phyloP scores from a whole-genome alignment of 1,284 basidiomycete species.

The Sporisorium reilianum region DNA sequence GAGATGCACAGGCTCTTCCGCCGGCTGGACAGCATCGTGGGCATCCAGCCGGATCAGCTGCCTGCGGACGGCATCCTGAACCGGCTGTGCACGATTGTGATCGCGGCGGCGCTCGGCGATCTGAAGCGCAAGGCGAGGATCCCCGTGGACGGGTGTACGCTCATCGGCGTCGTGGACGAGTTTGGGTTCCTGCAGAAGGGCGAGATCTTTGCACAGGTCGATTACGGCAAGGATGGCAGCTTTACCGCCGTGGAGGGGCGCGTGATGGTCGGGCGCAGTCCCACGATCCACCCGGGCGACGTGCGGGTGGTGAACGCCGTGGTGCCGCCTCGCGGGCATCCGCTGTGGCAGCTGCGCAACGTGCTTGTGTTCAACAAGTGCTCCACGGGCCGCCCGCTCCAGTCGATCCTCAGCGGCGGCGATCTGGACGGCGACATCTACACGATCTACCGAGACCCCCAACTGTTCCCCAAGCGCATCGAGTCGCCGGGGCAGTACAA shows the following conservation, averaged over 20 bases:
- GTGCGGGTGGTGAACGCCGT: constrained; percentile 41
- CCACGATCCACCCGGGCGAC: constrained; percentile 52
- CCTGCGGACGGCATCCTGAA: constrained; percentile 20
- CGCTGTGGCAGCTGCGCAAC: constrained; percentile 43
- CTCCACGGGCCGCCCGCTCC: constrained; percentile 26
- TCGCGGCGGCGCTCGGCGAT: constrained; percentile 36
- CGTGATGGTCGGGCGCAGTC: constrained; percentile 49
- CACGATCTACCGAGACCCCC: constrained; percentile 71
- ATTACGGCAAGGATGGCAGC: constrained; percentile 12
- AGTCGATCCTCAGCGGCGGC: constrained; percentile 46
- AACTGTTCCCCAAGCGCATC: constrained; percentile 73
- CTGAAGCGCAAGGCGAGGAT: constrained; percentile 43
- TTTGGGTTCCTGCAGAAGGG: constrained; percentile 26
- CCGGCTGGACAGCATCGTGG: constrained; percentile 16
- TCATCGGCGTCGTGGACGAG: constrained; percentile 48
- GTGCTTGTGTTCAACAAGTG: constrained; percentile 45
- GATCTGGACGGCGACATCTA: constrained; percentile 61
- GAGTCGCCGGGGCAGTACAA: constrained; percentile 74
- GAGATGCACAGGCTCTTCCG: constrained; percentile 28
- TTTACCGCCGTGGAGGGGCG: constrained; percentile 28
- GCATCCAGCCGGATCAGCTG: constrained; percentile 21
- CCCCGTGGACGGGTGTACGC: constrained; percentile 21
- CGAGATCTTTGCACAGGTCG: constrained; percentile 46
- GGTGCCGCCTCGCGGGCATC: constrained; percentile 32
- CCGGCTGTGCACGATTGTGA: constrained; percentile 29